phyloP scores from a whole-genome alignment of 495 filamentous ascomycete genomes.

The Xylaria sp. region DNA sequence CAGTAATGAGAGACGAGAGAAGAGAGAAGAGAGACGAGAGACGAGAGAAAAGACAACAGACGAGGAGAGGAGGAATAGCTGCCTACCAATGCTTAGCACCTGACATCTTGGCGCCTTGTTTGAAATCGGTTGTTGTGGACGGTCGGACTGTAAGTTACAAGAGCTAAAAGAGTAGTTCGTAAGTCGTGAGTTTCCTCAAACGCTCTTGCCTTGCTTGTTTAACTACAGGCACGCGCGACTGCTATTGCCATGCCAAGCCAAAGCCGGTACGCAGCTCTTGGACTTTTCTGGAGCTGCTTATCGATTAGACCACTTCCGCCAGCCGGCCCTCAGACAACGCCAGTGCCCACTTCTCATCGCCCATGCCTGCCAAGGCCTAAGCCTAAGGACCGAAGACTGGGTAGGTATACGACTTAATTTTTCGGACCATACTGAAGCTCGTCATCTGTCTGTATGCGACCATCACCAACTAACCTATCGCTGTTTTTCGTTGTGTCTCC shows the following conservation, averaged over 20 bases:
- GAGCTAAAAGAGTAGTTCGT: not conserved
- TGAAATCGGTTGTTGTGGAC: not conserved
- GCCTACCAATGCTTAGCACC: slow-evolving; percentile 82
- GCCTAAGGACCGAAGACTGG: no score
- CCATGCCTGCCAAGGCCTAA: not conserved
- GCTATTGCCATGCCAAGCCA: slow-evolving; percentile 5
- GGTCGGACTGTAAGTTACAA: not conserved
- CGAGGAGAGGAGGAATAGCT: not conserved
- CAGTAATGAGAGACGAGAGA: not conserved
- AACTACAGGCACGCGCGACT: not conserved
- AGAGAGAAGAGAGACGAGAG: not conserved
- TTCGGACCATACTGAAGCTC: slow-evolving; percentile 24
- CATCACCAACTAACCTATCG: slow-evolving; percentile 22
- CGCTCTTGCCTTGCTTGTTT: not conserved
- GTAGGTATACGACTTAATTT: slow-evolving; percentile 13
- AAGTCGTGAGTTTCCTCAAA: not conserved
- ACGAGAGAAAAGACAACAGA: not conserved
- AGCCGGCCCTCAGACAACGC: not conserved
- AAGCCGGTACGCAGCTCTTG: not conserved
- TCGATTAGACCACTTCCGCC: not conserved
- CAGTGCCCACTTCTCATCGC: not conserved
- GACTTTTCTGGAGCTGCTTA: slow-evolving; percentile 1
- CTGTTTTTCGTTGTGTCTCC: not conserved
- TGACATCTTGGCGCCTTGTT: slow-evolving; percentile 59
- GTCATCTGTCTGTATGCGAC: slow-evolving; percentile 24